Base-by-base conservation (phyloP, 441 rosid species). In the Biscutella auriculata region DNA sequence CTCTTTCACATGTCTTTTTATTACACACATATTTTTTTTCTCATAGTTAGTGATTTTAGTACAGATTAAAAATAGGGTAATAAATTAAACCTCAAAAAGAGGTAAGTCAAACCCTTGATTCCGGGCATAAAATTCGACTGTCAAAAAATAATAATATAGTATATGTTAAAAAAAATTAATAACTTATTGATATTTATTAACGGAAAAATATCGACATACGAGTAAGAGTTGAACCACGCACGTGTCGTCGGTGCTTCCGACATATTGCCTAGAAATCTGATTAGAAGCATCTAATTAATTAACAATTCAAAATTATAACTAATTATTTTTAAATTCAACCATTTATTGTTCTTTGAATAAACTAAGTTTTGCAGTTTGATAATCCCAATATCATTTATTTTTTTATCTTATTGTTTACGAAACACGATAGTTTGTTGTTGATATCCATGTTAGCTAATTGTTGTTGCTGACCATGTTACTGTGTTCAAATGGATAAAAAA, bases 271-370 rank as follows among this genome's bases (percentile, higher is more conserved):
- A 6, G 6, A 63, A 53, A 67, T 67, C 70, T 50, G 70, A 39
- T 62, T 66, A 61, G 81, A 74, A 77, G 71, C 74, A 53, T 82
- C 88, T 68, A 62, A 77, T 46, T 65, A 66, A 28, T 76, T 57
- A 68, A 76, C 65, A 36, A 73, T 46, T 53, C 63, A n/a, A n/a
- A 17, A 51, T 11, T 34, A 49, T n/a, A 53, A 13, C 32, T 27
- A 15, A 40, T 35, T 62, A 11, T 45, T 28, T 32, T 7, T 57
- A 15, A 58, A 43, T 34, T 35, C 25, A 62, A 7, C n/a, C 35
- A 49, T 60, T 67, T 66, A 76, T 33, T 53, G 45, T 60, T 32
- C 26, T 30, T 47, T 60, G 40, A 47, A 32, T 60, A 37, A 60
- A 60, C 32, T 53, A 53, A 21, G 1, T 30, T 53, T 30, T 45